A percentile compares a stretch with the other conserved stretches of the same genome.
phyloP scores from a whole-genome alignment of 2,329 filamentous ascomycete genomes.

The Fusarium graminum region DNA sequence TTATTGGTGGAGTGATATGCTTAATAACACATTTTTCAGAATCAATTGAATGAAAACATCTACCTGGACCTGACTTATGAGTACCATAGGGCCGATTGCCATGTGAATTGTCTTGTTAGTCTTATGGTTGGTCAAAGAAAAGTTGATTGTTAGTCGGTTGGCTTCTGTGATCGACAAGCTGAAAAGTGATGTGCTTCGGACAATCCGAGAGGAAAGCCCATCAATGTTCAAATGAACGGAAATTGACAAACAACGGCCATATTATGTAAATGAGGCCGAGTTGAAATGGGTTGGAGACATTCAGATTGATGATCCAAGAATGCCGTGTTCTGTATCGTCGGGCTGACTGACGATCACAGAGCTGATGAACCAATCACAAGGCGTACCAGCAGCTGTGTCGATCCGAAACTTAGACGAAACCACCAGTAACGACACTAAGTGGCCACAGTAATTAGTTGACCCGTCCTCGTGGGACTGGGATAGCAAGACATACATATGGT shows the following conservation, averaged over 20 bases:
- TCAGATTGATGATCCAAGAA: conserved; percentile 17
- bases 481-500: conserved; percentile 18
- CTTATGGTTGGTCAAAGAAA: conserved; percentile 22
- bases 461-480: conserved; percentile 24
- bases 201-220: conserved; percentile 4
- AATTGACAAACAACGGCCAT: not conserved
- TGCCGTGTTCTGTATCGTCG: conserved; percentile 21
- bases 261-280: not conserved
- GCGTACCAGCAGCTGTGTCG: conserved; percentile 9
- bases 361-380: conserved; percentile 22
- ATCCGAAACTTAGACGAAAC: conserved; percentile 33
- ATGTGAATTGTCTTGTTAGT: not conserved
- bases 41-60: not conserved
- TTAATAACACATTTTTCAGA: not conserved
- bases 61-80: not conserved
- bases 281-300: not conserved
- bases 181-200: conserved; percentile 9
- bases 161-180: conserved; percentile 14
- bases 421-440: conserved; percentile 17
- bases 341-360: conserved; percentile 2
- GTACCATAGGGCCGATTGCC: not conserved
- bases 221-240: not conserved
- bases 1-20: not conserved
- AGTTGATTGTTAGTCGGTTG: conserved; percentile 6
- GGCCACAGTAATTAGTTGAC: conserved; percentile 10